Base-by-base conservation (phyloP, 345 rosid genomes). In the Eucalyptus marginata region DNA sequence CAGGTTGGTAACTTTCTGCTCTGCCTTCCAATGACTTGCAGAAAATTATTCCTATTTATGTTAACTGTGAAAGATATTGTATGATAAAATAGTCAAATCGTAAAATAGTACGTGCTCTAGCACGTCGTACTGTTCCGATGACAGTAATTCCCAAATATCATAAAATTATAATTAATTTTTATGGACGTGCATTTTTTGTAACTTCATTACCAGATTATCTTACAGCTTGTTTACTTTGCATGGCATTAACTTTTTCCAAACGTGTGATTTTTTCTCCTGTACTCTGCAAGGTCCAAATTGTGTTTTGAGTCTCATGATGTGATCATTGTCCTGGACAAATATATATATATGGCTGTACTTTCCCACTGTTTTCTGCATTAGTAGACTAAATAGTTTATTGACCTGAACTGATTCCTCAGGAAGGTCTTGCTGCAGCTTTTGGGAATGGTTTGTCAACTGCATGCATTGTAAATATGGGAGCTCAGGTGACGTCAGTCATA, bases 371-470 rank as follows among this genome's bases (percentile, higher is more conserved):
- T 40, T 76, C 47, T 76, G 47, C 84, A 76, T 76, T 20, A 40
- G 47, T 76, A 40, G 47, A 76, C 84, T 40, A 4, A 40, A 76
- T 76, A 71, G 43, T 76, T 40, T 76, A 76, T 76, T 76, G 47
- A 76, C 47, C 84, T 54, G 83, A 87, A 59, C 27, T 68, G 47
- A 40, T 76, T 76, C 46, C 83, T 58, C 94, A 96, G 98, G 99
- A 96, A 96, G 98, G 98, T 84, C 93, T 98, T 88, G 96, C 99
- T 87, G 97, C 99, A 85, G 95, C 93, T 89, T 98, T 98, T 93
- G 99, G 99, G 88, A 98, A 97, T 83, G 99, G 99, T 62, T 92
- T 98, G 88, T 94, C 98, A 24, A 98, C 97, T 11, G 96, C 98
- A 68, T 98, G 99, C 90, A 92, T 98, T 71, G 98, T 98, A 87